These are phyloP conservation scores for Globisporangium parvum DNA, from an alignment of 352 stramenopile genomes.

Conservation along the genomic window DNA sequence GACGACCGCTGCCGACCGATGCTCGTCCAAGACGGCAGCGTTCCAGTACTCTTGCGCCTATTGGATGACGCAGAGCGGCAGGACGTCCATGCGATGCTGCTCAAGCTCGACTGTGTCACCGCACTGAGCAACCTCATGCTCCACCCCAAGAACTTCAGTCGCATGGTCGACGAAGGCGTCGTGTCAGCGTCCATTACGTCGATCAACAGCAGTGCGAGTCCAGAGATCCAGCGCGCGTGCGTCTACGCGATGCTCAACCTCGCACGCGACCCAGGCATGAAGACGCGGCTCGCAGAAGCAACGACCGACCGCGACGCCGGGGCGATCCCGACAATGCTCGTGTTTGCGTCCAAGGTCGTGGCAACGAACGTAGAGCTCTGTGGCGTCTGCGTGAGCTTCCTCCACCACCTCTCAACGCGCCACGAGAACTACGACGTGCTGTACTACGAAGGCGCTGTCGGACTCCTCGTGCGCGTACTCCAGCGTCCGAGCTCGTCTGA, in stretches of 20 bases:
- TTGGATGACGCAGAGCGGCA: constrained; percentile 21
- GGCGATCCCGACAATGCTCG: constrained; percentile 61
- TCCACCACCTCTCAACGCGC: constrained; percentile 64
- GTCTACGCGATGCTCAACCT: constrained; percentile 76
- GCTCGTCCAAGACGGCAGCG: constrained; percentile 58
- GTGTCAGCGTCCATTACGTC: constrained; percentile 59
- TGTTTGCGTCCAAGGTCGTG: constrained; percentile 48
- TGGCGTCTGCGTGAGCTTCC: constrained; percentile 56
- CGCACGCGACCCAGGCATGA: constrained; percentile 64
- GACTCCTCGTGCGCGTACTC: constrained; percentile 48
- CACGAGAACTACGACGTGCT: constrained; percentile 55
- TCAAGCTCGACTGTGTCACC: constrained; percentile 78
- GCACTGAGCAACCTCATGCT: constrained; percentile 80
- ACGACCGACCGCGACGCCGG: constrained; percentile 29
- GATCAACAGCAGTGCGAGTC: constrained; percentile 40
- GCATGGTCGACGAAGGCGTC: constrained; percentile 74
- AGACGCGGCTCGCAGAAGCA: constrained; percentile 50
- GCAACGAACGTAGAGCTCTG: constrained; percentile 56
- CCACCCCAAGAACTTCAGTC: constrained; percentile 69
- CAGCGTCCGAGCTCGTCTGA: constrained; percentile 36
- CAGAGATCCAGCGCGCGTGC: constrained; percentile 69
- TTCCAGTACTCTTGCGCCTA: constrained; percentile 45
- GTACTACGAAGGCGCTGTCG: constrained; percentile 56
- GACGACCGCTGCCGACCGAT: constrained; percentile 58
- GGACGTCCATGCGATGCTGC: constrained; percentile 25